Evolutionary conservation across 1,284 basidiomycete genomes (phyloP), one percentile per base, ranked within the genome.

Genomic region (Trichosporon ovoides): DNA sequence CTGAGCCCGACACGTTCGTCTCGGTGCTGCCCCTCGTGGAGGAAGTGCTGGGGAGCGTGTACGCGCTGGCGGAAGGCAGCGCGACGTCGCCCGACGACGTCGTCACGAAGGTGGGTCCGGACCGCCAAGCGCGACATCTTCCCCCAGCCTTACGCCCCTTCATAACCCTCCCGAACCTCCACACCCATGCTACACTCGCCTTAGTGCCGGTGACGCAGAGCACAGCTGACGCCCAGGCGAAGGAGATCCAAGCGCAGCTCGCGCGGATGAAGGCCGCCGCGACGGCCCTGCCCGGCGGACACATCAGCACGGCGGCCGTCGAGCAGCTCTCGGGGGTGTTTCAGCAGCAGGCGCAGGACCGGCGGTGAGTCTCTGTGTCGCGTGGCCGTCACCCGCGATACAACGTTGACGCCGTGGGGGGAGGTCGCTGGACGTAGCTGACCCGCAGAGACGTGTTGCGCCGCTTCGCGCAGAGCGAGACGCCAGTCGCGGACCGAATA

Each of bases 11-110:
- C 12, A 62, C 61, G 16, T 62, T 62, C 49, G 16, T 55, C 5
- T 59, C 61, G 24, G 43, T 57, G 24, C 58, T 62, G 9, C 61
- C 58, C 0, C 43, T 16, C 2, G 55, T 62, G 13, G 61, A 59
- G 56, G 61, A 62, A 36, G 34, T 62, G 5, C 53, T 62, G 14
- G 57, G 54, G 36, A 36, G 54, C 18, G 40, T 62, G 24, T 62
- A 59, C 38, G 48, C 53, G 7, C 11, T 62, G 7, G 48, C 55
- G 7, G 61, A 57, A 12, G 61, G 61, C 4, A 49, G 36, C 10
- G 51, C 20, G 3, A 38, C 46, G 14, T 38, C 37, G 19, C 57
- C 35, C 3, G 57, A 58, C 35, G 55, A 46, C 34, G 58, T 62
- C 16, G 55, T 52, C 0, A n/a, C 14, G 12, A 62, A 59, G 61